Evolutionary conservation across 78 protist species (phyloP), one percentile per base, ranked within the genome.

Genomic region (Anaeramoeba flamelloides): DNA sequence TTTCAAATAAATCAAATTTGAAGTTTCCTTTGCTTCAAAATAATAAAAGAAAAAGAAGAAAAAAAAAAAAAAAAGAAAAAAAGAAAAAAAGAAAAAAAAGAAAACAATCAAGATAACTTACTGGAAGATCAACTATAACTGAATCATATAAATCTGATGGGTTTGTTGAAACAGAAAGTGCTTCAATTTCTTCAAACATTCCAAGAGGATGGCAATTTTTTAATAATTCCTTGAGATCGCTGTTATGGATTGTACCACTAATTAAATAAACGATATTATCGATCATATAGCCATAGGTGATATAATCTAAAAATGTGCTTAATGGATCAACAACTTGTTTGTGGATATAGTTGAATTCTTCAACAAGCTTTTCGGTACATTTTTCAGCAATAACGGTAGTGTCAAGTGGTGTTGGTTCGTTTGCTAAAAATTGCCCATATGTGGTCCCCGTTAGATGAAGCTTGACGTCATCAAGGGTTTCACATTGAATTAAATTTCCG

Each of bases 281-380:
- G 84, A 97, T 95, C 98, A 94, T 94, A 90, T 96, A 94, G 12
- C 93, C 91, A 79, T 88, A 91, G 80, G 97, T 92, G 84, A 95
- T 92, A 91, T 86, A 97, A 78, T 95, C 98, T 38, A 93, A 36
- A 91, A 97, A 97, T 3, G 86, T 91, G 34, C 91, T 39, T 0
- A 94, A 90, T 32, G 98, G 97, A 38, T 90, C 90, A n/a, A 87
- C 88, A 2, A 93, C 88, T 75, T 94, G 89, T 53, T 41, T 76
- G 3, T 93, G 91, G 17, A 96, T 39, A 86, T 87, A 82, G 40
- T 86, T 53, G 81, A 96, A 96, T 85, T 94, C 93, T 74, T 77
- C 81, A 26, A 93, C 92, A 2, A 91, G 79, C 80, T 86, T 82
- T 79, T 83, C 89, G 32, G 74, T 81, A 26, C 82, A 74, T 80